These are phyloP conservation scores for Lecanoromycetidae sp. DNA, from an alignment of 2,329 filamentous ascomycete genomes.

Conservation along the genomic window DNA sequence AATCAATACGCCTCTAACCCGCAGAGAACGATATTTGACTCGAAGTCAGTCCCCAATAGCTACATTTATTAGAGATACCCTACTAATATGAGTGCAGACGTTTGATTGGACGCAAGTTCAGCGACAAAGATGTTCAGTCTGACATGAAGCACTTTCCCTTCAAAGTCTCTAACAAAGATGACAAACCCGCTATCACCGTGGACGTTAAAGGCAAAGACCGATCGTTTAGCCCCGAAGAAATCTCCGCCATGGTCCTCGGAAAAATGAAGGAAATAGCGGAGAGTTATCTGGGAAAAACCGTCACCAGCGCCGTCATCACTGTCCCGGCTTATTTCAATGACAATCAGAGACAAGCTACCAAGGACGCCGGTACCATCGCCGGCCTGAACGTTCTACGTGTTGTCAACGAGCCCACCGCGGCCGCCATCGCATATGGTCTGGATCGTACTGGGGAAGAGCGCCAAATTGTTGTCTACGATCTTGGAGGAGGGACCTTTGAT, in stretches of 20 bases:
- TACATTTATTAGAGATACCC: background rate
- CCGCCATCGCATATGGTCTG: slow-evolving; percentile 80
- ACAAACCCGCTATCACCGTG: slow-evolving; percentile 72
- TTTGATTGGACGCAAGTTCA: slow-evolving; percentile 72
- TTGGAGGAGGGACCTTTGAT: slow-evolving; percentile 91
- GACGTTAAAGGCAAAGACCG: slow-evolving; percentile 47
- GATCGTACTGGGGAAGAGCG: slow-evolving; percentile 75
- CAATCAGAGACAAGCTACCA: slow-evolving; percentile 92
- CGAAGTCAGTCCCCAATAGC: slow-evolving; percentile 53
- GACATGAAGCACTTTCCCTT: slow-evolving; percentile 99
- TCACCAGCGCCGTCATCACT: slow-evolving; percentile 64
- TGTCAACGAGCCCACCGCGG: slow-evolving; percentile 91
- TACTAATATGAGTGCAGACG: slow-evolving; percentile 41
- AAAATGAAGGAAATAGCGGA: slow-evolving; percentile 58
- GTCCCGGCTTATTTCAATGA: slow-evolving; percentile 73
- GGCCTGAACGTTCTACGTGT: slow-evolving; percentile 92
- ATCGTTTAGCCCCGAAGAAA: slow-evolving; percentile 54
- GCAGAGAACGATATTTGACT: slow-evolving; percentile 61
- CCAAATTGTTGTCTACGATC: slow-evolving; percentile 87
- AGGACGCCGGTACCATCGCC: slow-evolving; percentile 85
- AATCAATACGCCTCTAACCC: slow-evolving; percentile 83
- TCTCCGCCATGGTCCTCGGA: slow-evolving; percentile 53
- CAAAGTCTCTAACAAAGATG: slow-evolving; percentile 79
- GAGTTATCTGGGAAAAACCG: slow-evolving; percentile 48
- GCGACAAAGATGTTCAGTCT: slow-evolving; percentile 74